Base-by-base conservation (phyloP, 345 rosid genomes). In the Hypericum androsaemum region DNA sequence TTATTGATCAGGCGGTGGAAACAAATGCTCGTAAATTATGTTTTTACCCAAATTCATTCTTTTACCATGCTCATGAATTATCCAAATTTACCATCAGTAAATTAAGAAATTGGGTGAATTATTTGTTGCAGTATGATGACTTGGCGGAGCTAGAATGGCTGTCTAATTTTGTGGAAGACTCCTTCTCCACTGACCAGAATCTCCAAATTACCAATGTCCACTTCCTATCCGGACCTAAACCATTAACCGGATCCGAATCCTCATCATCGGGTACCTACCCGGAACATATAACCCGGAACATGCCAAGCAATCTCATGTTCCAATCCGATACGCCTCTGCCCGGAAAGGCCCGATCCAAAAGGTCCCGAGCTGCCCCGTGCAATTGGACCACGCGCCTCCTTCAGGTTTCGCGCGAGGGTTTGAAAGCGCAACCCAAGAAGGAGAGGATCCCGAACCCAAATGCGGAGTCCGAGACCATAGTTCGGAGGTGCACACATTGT, bases 111-210 rank as follows among this genome's bases (percentile, higher is more conserved):
- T 1, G 4, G 4, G 32, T 22, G 32, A 22, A 22, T 22, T 22
- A 22, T 22, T 22, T 51, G 11, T 37, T 62, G 45, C 75, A 84
- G 92, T 74, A 64, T 13, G 94, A 80, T 32, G 94, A 84, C 43
- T 22, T 78, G 83, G 83, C 83, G 7, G 85, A 84, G 70, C 78
- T 84, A 8, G 94, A 84, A 62, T 84, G 94, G 88, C 83, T 84
- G 0, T 84, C 94, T 10, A 78, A 81, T 73, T 84, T 84, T 52
- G 83, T 84, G 51, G 88, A 84, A 15, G 88, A 84, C 52, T 84
- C 94, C 0, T 84, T 80, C 77, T 67, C 85, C 12, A 63, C 74
- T 0, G 65, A 73, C 51, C 83, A 80, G 39, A 67, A 62, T 41
- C 57, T 76, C 7, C 84, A 77, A 41, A 64, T 22, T 22, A 4